A percentile compares a stretch with the other conserved stretches of the same genome.
Conservation (phyloP, 2,329 filamentous ascomycete genomes). For the Pleoardoris graminearum region DNA sequence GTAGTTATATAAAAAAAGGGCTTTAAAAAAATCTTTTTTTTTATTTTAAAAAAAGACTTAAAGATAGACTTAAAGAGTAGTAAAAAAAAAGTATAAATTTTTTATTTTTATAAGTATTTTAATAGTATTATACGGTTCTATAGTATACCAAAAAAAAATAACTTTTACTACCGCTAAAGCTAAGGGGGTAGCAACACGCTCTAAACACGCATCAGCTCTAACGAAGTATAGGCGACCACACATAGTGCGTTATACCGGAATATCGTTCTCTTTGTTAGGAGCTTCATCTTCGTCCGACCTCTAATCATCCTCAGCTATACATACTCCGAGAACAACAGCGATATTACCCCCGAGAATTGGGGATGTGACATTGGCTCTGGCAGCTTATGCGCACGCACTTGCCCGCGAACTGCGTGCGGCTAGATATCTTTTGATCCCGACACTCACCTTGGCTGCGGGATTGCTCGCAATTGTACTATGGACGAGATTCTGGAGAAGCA, state of each 20-base stretch:
- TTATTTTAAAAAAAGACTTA: too few relatives aligned
- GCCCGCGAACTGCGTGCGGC: constrained; percentile 12
- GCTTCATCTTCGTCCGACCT: constrained; percentile 14
- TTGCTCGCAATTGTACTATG: neutral
- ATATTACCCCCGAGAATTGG: constrained; percentile 14
- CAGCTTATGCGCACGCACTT: neutral
- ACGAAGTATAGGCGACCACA: neutral
- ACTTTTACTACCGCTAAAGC: too few relatives aligned
- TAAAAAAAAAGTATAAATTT: too few relatives aligned
- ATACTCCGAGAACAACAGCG: neutral
- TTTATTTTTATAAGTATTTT: too few relatives aligned
- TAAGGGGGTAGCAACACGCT: too few relatives aligned
- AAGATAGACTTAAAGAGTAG: too few relatives aligned
- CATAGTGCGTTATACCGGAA: neutral
- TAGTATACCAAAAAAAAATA: too few relatives aligned
- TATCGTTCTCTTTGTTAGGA: constrained; percentile 15
- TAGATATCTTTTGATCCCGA: constrained; percentile 13
- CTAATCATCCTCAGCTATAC: constrained; percentile 17
- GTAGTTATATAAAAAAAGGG: too few relatives aligned
- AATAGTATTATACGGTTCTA: too few relatives aligned
- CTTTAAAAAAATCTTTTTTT: too few relatives aligned
- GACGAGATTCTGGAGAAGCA: neutral
- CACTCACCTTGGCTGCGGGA: constrained; percentile 4
- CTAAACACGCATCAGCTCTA: neutral
- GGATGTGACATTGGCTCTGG: constrained; percentile 3